Evolutionary conservation across 2,329 filamentous ascomycete genomes (phyloP).

Genomic region (Myotisia sp.): DNA sequence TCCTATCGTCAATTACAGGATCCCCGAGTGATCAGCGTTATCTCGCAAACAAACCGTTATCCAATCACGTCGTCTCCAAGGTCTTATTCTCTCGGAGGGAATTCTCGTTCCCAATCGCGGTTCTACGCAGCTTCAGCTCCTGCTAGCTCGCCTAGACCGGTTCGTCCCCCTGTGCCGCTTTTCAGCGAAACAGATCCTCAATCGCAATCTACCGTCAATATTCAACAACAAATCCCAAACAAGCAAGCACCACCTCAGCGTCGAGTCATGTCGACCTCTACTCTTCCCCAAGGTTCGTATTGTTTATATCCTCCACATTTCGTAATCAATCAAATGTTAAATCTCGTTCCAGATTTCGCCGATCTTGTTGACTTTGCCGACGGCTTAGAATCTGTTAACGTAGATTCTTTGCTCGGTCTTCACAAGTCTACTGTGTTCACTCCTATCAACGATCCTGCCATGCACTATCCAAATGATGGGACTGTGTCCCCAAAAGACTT

Average conservation of each 20-base stretch:
- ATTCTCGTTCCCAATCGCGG: constrained; percentile 17
- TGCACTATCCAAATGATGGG: constrained; percentile 20
- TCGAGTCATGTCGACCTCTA: constrained; percentile 28
- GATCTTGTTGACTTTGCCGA: constrained; percentile 21
- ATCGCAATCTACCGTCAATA: constrained; percentile 15
- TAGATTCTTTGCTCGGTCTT: constrained; percentile 17
- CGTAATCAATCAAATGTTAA: constrained; percentile 3
- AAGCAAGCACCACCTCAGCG: constrained; percentile 18
- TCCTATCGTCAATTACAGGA: constrained; percentile 24
- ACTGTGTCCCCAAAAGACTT: constrained; percentile 80
- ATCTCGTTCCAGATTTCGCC: constrained; percentile 15
- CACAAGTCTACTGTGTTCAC: constrained; percentile 24
- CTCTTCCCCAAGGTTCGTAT: constrained; percentile 22
- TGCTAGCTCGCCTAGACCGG: constrained; percentile 22
- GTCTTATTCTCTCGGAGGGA: constrained; percentile 22
- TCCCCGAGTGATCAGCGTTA: constrained; percentile 27
- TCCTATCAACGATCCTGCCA: constrained; percentile 33
- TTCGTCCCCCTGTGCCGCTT: constrained; percentile 28
- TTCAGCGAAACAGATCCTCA: constrained; percentile 20
- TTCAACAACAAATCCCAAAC: too few species aligned
- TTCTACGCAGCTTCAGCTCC: constrained; percentile 26
- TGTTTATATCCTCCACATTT: constrained; percentile 30
- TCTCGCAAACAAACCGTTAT: constrained; percentile 26
- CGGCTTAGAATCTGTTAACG: constrained; percentile 16
- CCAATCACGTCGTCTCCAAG: constrained; percentile 26